These are phyloP conservation scores for Sungouiozyma intestinalis DNA, from an alignment of 805 yeast species.

Conservation along the genomic window DNA sequence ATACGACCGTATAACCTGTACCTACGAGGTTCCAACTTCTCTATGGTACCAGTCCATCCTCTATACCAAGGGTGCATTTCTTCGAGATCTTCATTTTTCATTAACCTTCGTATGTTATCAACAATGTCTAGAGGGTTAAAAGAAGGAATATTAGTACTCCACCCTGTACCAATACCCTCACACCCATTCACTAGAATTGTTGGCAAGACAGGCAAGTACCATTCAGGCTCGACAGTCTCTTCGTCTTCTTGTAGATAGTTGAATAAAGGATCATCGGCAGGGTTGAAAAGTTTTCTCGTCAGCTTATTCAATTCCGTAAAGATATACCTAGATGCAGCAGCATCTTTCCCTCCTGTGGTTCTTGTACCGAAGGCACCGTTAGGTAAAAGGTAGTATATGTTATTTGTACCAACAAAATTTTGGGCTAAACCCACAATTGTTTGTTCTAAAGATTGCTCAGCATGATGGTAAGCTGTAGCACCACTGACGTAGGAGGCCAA, in stretches of 20 bases:
- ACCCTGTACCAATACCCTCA: slow-evolving; percentile 98
- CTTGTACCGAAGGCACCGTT: slow-evolving; percentile 96
- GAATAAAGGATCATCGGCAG: slow-evolving; percentile 68
- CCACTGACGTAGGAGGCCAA: slow-evolving; percentile 84
- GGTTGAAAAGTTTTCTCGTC: slow-evolving; percentile 66
- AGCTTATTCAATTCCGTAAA: slow-evolving; percentile 73
- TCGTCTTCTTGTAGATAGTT: slow-evolving; percentile 87
- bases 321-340: slow-evolving; percentile 96
- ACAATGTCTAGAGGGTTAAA: slow-evolving; percentile 82
- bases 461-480: slow-evolving; percentile 90
- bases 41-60: slow-evolving; percentile 87
- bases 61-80: slow-evolving; percentile 89
- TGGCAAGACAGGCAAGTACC: slow-evolving; percentile 91
- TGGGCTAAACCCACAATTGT: slow-evolving; percentile 93
- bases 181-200: slow-evolving; percentile 92
- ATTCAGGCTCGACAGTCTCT: slow-evolving; percentile 86
- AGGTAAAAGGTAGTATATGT: slow-evolving; percentile 73
- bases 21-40: slow-evolving; percentile 51
- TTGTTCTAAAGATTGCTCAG: slow-evolving; percentile 78
- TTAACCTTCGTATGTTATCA: slow-evolving; percentile 56
- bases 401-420: slow-evolving; percentile 87
- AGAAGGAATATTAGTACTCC: slow-evolving; percentile 90
- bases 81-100: slow-evolving; percentile 58
- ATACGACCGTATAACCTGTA: slow-evolving; percentile 72
- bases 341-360: slow-evolving; percentile 95